Evolutionary conservation across 2,329 filamentous ascomycete genomes (phyloP).

Genomic region (Trichoderma sp.): DNA sequence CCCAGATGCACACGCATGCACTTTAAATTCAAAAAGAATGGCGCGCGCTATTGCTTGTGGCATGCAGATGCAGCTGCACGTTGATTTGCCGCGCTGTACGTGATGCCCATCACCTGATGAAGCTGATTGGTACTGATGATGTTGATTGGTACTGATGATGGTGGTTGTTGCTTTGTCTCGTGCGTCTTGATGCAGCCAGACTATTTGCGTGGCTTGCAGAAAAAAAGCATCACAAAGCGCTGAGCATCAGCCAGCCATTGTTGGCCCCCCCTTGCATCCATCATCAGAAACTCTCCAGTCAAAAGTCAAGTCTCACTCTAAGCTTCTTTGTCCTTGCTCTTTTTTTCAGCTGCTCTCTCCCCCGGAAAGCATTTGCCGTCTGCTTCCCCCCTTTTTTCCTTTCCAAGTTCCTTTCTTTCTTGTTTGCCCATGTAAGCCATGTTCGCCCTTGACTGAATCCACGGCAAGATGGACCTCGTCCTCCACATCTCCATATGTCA

Average conservation of each 20-base stretch:
- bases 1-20: slow-evolving; percentile 8
- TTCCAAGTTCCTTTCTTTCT: not conserved
- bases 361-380: not conserved
- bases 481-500: too few relatives aligned
- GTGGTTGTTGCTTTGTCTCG: not conserved
- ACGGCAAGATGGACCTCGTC: too few relatives aligned
- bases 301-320: too few relatives aligned
- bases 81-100: not conserved
- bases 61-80: not conserved
- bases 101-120: not conserved
- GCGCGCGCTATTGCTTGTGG: not conserved
- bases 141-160: not conserved
- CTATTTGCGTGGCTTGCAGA: slow-evolving; percentile 22
- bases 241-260: not conserved
- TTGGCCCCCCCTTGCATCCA: slow-evolving; percentile 9
- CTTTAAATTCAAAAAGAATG: not conserved
- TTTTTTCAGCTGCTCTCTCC: not conserved
- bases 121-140: not conserved
- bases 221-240: not conserved
- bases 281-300: not conserved
- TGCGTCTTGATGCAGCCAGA: slow-evolving; percentile 18
- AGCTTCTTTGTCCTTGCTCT: not conserved
- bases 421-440: not conserved
- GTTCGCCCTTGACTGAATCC: not conserved
- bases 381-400: not conserved